These are phyloP conservation scores for Thalassia testudinum DNA, from an alignment of 116 monocot genomes.

Conservation along the genomic window DNA sequence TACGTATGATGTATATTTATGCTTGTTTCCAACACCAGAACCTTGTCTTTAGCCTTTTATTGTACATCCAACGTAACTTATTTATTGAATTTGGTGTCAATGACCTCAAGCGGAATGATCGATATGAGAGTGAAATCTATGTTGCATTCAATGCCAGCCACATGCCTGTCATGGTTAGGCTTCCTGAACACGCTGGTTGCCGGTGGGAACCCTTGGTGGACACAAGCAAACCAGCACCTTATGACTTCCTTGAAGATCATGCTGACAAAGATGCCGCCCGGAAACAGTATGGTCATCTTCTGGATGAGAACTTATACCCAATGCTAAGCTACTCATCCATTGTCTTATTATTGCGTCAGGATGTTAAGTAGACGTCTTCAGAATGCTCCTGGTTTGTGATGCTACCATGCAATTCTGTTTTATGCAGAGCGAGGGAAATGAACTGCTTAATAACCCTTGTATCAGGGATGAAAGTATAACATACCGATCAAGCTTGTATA, in stretches of 20 bases:
- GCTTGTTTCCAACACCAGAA: background rate
- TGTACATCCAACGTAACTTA: too few species aligned
- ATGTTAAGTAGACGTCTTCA: background rate
- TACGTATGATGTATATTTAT: constrained; percentile 7
- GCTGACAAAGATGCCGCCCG: constrained; percentile 15
- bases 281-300: constrained; percentile 37
- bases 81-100: background rate
- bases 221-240: constrained; percentile 68
- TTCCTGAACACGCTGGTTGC: constrained; percentile 66
- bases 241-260: constrained; percentile 69
- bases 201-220: constrained; percentile 79
- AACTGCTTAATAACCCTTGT: background rate
- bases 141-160: constrained; percentile 89
- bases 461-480: background rate
- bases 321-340: constrained; percentile 86
- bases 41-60: background rate
- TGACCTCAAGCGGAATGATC: constrained; percentile 29
- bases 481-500: background rate
- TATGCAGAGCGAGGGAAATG: background rate
- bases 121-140: constrained; percentile 49
- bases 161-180: constrained; percentile 32
- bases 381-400: background rate
- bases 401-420: background rate
- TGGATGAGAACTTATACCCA: constrained; percentile 68
- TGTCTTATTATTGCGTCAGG: constrained; percentile 42